Evolutionary conservation across 2,329 filamentous ascomycete species (phyloP), one percentile per base, ranked within the genome.

Genomic region (Monilinia fructicola): DNA sequence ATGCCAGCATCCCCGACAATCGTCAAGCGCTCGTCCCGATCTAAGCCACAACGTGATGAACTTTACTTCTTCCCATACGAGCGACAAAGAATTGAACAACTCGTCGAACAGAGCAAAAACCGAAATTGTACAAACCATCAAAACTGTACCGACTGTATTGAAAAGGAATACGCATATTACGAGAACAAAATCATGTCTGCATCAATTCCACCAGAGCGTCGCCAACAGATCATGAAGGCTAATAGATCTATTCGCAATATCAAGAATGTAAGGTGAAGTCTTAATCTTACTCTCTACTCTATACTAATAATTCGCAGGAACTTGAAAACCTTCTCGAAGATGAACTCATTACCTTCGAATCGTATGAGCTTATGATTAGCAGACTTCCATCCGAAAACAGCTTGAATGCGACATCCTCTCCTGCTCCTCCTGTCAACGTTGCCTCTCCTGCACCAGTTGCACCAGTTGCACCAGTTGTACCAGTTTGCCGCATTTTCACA

Each of bases 251-350:
- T 77, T 38, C 70, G 76, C 35, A 76, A 72, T 46, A 77, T 77
- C 65, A 77, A 77, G 69, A 77, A 75, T 72, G 76, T 76, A 71
- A 52, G 72, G 67, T 23, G 18, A 54, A 23, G 18, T 11, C 12
- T 14, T 46, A 14, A 23, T 63, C 31, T 26, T 40, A 21, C 3
- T 42, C 42, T n/a, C 42, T 21, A 23, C 31, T 40, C 28, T 18
- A 21, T 68, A 46, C 73, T 74, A 67, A 72, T 55, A 54, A n/a
- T 52, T 5, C 12, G 46, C 72, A 97, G 93, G 93, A 97, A 81
- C 90, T 97, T 68, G 93, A 97, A 79, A 90, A 88, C 73, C 90
- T 98, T 69, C 86, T 92, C 72, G 93, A 97, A 77, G 87, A 90
- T 75, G 89, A 89, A 71, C 83, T 93, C 75, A 91, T 98, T 77